Evolutionary conservation across 2,329 filamentous ascomycete species (phyloP).

Genomic region (Microascus cirrosus): DNA sequence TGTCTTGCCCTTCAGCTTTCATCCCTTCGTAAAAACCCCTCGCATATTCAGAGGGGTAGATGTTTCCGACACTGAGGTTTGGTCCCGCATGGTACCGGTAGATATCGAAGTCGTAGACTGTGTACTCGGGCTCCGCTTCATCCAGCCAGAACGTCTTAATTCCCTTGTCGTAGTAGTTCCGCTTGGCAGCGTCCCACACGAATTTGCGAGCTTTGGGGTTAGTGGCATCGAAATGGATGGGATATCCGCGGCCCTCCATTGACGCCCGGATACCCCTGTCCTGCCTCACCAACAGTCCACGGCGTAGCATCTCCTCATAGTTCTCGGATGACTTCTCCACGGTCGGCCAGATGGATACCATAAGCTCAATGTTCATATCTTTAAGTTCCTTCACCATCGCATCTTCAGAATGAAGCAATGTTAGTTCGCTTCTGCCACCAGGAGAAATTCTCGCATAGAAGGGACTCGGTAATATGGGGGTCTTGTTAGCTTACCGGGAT

Average conservation of each 20-base stretch:
- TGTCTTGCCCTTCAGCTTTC: conserved; percentile 35
- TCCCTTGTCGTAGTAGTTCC: conserved; percentile 51
- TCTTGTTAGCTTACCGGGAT: conserved; percentile 33
- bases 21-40: conserved; percentile 50
- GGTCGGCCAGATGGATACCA: conserved; percentile 61
- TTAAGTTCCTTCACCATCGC: conserved; percentile 53
- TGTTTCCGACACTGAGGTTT: conserved; percentile 38
- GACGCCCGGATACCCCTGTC: conserved; percentile 47
- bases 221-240: conserved; percentile 52
- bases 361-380: conserved; percentile 48
- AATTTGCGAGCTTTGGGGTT: conserved; percentile 47
- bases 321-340: conserved; percentile 49
- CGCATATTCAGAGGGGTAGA: conserved; percentile 48
- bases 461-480: too few relatives aligned
- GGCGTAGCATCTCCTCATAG: conserved; percentile 49
- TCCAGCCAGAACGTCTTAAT: conserved; percentile 59
- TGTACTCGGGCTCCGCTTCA: conserved; percentile 58
- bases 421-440: too few relatives aligned
- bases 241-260: conserved; percentile 48
- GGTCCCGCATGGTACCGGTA: conserved; percentile 42
- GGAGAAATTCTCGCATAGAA: too few relatives aligned
- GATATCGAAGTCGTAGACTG: conserved; percentile 54
- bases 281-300: conserved; percentile 46
- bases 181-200: conserved; percentile 46
- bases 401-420: conserved; percentile 21